Evolutionary conservation across 2,329 filamentous ascomycete genomes (phyloP).

Genomic region (Arthrinium phaeospermum): DNA sequence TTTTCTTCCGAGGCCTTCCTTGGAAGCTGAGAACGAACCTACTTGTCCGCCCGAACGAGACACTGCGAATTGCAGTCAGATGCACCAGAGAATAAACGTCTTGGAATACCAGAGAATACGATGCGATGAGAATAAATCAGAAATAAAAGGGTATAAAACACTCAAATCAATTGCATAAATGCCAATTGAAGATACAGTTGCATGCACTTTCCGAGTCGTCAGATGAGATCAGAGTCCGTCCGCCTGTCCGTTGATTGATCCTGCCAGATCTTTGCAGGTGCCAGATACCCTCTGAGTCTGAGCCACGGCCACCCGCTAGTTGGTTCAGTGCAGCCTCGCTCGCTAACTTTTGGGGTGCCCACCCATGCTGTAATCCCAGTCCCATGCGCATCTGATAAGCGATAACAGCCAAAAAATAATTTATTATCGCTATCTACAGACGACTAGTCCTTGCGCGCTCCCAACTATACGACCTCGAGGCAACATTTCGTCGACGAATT

Average conservation of each 20-base stretch:
- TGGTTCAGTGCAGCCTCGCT: not conserved
- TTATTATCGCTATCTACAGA: not conserved
- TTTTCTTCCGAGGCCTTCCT: conserved; percentile 16
- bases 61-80: not conserved
- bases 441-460: not conserved
- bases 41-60: not conserved
- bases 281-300: not conserved
- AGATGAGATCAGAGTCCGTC: not conserved
- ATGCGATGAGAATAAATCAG: not conserved
- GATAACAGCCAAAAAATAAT: conserved; percentile 9
- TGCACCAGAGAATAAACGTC: not conserved
- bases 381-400: not conserved
- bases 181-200: not conserved
- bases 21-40: not conserved
- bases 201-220: not conserved
- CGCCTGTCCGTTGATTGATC: not conserved
- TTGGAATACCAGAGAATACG: not conserved
- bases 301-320: not conserved
- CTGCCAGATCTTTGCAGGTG: not conserved
- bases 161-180: not conserved
- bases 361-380: not conserved
- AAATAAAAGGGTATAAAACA: not conserved
- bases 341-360: not conserved
- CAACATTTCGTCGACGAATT: not conserved
- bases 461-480: not conserved